Conservation (phyloP, 2,329 filamentous ascomycete species). For the Ascochyta koolunga region DNA sequence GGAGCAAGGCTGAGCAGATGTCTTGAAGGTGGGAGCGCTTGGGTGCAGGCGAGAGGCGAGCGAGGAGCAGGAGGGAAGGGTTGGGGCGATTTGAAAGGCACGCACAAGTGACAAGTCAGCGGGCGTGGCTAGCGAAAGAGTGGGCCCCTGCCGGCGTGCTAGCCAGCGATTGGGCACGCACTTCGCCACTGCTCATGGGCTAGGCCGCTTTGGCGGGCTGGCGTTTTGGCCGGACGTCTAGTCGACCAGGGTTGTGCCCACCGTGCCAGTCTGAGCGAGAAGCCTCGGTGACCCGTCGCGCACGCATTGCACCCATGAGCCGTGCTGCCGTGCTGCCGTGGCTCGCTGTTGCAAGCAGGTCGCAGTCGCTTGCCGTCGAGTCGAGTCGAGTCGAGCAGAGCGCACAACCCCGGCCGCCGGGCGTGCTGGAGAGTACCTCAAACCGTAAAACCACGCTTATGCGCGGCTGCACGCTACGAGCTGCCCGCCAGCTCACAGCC, state of each 20-base stretch:
- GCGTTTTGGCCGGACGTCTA: slow-evolving; percentile 6
- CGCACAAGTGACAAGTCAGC: slow-evolving; percentile 16
- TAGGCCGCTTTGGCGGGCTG: background rate
- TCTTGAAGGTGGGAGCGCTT: slow-evolving; percentile 15
- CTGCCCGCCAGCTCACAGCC: slow-evolving; percentile 32
- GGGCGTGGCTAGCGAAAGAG: slow-evolving; percentile 16
- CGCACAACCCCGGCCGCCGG: background rate
- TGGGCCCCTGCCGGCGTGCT: slow-evolving; percentile 2
- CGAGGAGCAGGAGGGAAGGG: slow-evolving; percentile 23
- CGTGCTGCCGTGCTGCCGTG: background rate
- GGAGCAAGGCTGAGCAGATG: slow-evolving; percentile 34
- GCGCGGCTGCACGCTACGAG: slow-evolving; percentile 31
- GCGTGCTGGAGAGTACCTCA: background rate
- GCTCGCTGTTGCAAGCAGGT: background rate
- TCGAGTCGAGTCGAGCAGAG: background rate
- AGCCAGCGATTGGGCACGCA: slow-evolving; percentile 17
- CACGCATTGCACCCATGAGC: background rate
- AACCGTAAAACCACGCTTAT: slow-evolving; percentile 35
- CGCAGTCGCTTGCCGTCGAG: background rate
- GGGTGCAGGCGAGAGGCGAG: slow-evolving; percentile 24
- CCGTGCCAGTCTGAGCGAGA: background rate
- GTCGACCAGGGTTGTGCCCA: slow-evolving; percentile 4
- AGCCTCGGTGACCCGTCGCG: background rate
- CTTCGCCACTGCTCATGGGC: slow-evolving; percentile 17
- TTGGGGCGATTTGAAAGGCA: slow-evolving; percentile 24